Percentiles rank a stretch among this genome's conserved stretches.
Conservation (phyloP, 345 rosid genomes). For the Ceriops decandra region DNA sequence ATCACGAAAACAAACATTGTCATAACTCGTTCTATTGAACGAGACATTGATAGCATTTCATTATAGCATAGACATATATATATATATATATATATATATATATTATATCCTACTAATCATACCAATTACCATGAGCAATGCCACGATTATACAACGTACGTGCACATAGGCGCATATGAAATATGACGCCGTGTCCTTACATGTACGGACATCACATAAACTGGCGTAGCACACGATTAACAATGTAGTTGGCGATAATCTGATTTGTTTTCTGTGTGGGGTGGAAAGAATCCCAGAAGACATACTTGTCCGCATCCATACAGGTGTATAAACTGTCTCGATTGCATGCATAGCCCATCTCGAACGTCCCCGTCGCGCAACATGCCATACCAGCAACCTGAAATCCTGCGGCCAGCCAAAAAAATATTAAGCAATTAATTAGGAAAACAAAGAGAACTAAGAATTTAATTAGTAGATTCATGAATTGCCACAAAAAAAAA, state of each 20-base stretch:
- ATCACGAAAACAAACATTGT: too few relatives aligned
- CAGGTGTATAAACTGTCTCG: slow-evolving; percentile 44
- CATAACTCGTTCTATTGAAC: too few relatives aligned
- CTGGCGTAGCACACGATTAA: slow-evolving; percentile 33
- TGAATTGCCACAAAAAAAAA: too few relatives aligned
- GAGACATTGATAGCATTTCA: too few relatives aligned
- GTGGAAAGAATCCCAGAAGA: slow-evolving; percentile 80
- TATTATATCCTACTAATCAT: too few relatives aligned
- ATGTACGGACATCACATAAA: slow-evolving; percentile 18
- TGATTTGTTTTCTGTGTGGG: slow-evolving; percentile 60
- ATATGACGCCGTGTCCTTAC: too few relatives aligned
- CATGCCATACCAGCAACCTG: slow-evolving; percentile 48
- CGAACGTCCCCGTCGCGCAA: slow-evolving; percentile 73
- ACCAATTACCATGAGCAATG: too few relatives aligned
- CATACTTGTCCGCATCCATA: slow-evolving; percentile 50
- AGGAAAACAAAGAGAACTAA: too few relatives aligned
- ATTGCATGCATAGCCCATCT: slow-evolving; percentile 70
- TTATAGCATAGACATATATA: too few relatives aligned
- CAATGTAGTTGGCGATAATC: slow-evolving; percentile 44
- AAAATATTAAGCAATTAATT: not conserved
- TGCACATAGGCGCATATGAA: too few relatives aligned
- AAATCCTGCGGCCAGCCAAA: slow-evolving; percentile 35
- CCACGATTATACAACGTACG: too few relatives aligned
- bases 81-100: too few relatives aligned
- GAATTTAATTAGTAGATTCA: not conserved